A percentile compares a stretch with the other conserved stretches of the same genome.
phyloP scores from a whole-genome alignment of 108 stramenopile species.

The Parietichytrium sp. region DNA sequence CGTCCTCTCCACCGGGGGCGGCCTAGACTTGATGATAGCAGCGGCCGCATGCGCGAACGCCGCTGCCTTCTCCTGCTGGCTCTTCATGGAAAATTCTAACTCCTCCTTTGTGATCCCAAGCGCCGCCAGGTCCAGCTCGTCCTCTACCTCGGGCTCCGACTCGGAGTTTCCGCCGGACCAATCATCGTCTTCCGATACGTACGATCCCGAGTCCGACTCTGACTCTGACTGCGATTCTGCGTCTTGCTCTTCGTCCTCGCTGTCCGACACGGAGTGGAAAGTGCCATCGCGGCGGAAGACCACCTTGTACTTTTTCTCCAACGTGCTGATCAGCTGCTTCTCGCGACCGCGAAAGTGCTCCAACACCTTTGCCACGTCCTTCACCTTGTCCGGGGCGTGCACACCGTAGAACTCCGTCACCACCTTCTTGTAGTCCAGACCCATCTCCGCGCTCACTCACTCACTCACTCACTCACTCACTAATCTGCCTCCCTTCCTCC shows the following conservation, averaged over 20 bases:
- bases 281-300: not conserved
- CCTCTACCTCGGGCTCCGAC: not conserved
- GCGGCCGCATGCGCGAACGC: constrained; percentile 8
- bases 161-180: too few relatives aligned
- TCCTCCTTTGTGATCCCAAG: not conserved
- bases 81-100: not conserved
- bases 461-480: too few relatives aligned
- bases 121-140: not conserved
- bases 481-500: too few relatives aligned
- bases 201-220: not conserved
- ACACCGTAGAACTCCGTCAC: not conserved
- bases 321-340: not conserved
- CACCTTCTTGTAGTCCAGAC: too few relatives aligned
- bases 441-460: too few relatives aligned
- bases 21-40: not conserved
- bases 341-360: not conserved
- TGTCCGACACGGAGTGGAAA: not conserved
- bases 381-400: constrained; percentile 6
- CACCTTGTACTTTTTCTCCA: constrained; percentile 26
- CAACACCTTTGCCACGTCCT: not conserved
- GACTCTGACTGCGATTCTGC: not conserved
- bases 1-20: not conserved
- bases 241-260: not conserved
- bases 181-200: not conserved
- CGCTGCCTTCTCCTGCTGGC: not conserved